Evolutionary conservation across 371 early-diverging fungal genomes (phyloP), one percentile per base, ranked within the genome.

Genomic region (Conidiobolus incongruus): DNA sequence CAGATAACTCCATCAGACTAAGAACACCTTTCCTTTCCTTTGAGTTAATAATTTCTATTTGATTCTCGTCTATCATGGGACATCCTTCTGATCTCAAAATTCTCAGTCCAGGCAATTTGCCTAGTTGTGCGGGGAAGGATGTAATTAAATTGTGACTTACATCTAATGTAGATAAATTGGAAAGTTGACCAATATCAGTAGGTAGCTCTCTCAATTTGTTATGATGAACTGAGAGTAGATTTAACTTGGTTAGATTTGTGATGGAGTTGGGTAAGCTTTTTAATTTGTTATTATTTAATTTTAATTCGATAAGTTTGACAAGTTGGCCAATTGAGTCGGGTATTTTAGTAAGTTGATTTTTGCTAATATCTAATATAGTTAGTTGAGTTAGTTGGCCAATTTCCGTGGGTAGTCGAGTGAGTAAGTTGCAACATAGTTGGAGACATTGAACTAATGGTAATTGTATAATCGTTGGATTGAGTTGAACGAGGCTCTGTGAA

Each of bases 261-360:
- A 84, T 67, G 22, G 69, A 61, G 1, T 60, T 48, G 1, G 84
- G 84, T 30, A 89, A 47, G 8, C 47, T 37, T 2, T 51, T 55
- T 20, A 89, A 55, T 36, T 56, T 47, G 60, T 90, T 90, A 35
- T 65, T 50, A 17, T 72, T 63, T 6, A 76, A 47, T 34, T 68
- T 62, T 36, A 90, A 55, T 19, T 78, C 80, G 11, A 60, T 63
- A 7, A 90, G 62, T 33, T 72, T 67, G 5, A 66, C 49, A 2
- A 86, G 67, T 23, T 61, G 51, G 17, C 72, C 65, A 36, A 90
- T 65, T 2, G 80, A 70, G 12, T 71, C 72, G 0, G 90, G 90
- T 8, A 62, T 44, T 11, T 34, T 30, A 5, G 37, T 30, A 1
- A 87, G 51, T 5, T 59, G 60, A 53, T 84, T 87, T 38, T 70